phyloP scores from a whole-genome alignment of 2,329 filamentous ascomycete genomes.

The Dendryphion nanum region DNA sequence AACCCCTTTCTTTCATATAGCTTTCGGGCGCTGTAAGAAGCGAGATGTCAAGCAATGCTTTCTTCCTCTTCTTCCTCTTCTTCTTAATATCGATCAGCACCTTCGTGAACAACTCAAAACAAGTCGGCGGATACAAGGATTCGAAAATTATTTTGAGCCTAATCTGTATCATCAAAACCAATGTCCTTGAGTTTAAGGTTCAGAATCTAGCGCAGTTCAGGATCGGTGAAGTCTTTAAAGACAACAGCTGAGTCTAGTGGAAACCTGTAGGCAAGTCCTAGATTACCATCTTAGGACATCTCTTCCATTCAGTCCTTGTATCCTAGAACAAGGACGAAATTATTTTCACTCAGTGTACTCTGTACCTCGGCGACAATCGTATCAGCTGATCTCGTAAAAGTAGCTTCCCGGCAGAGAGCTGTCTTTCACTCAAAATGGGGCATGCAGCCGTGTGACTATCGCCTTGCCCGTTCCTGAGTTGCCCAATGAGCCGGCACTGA shows the following conservation, averaged over 20 bases:
- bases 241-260: constrained; percentile 61
- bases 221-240: constrained; percentile 67
- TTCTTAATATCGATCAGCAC: constrained; percentile 27
- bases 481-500: constrained; percentile 63
- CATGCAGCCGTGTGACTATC: constrained; percentile 70
- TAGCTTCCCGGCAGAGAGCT: constrained; percentile 59
- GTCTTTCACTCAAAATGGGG: constrained; percentile 61
- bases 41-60: constrained; percentile 24
- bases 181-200: constrained; percentile 61
- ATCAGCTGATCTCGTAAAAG: constrained; percentile 68
- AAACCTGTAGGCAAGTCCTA: constrained; percentile 66
- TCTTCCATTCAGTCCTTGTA: constrained; percentile 68
- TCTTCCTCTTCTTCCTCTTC: too few relatives aligned
- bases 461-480: constrained; percentile 83
- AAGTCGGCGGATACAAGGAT: constrained; percentile 29
- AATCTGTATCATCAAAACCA: constrained; percentile 52
- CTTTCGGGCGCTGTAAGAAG: neutral
- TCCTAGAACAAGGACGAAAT: constrained; percentile 69
- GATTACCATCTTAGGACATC: constrained; percentile 75
- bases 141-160: constrained; percentile 58
- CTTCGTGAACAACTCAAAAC: constrained; percentile 40
- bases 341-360: constrained; percentile 66
- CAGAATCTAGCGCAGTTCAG: constrained; percentile 60
- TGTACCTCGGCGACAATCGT: constrained; percentile 74
- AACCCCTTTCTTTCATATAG: neutral